Conservation (phyloP, 2,329 filamentous ascomycete species). For the Nemania diffusa region DNA sequence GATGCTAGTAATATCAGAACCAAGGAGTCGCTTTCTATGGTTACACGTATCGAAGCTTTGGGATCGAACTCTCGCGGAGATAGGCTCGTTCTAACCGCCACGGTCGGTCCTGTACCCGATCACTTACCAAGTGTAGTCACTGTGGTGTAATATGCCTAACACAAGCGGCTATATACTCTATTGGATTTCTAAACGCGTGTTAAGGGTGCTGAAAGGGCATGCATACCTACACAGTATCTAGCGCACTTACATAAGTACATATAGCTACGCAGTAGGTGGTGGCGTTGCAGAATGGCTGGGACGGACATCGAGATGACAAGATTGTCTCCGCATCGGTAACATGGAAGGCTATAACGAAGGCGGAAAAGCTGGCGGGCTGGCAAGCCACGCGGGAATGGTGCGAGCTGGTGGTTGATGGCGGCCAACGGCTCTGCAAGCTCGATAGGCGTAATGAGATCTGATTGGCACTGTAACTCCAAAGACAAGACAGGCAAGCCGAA, state of each 20-base stretch:
- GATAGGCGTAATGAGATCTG: conserved; percentile 27
- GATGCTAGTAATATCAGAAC: conserved; percentile 5
- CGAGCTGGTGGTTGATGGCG: conserved; percentile 1
- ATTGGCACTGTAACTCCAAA: conserved; percentile 18
- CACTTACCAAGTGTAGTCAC: no score
- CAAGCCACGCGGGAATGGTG: conserved; percentile 16
- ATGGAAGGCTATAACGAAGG: conserved; percentile 2
- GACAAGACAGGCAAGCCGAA: conserved; percentile 33
- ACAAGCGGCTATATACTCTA: not conserved
- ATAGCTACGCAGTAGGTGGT: conserved; percentile 2
- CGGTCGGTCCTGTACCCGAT: not conserved
- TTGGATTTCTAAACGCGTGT: not conserved
- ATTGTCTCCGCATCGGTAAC: conserved; percentile 3
- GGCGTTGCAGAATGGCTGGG: conserved; percentile 12
- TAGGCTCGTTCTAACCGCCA: conserved; percentile 13
- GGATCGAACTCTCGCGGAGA: conserved; percentile 2
- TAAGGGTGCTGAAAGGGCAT: not conserved
- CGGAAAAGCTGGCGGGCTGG: conserved; percentile 7
- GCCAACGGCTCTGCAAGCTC: conserved; percentile 27
- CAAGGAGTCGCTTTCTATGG: conserved; percentile 12
- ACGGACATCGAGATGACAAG: conserved; percentile 1
- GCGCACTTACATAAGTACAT: no score
- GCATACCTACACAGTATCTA: no score
- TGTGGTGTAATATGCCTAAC: not conserved
- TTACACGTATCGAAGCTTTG: conserved; percentile 10